Evolutionary conservation across 257 asterid genomes (phyloP), one percentile per base, ranked within the genome.

Genomic region (Ophiorrhiza pumila): DNA sequence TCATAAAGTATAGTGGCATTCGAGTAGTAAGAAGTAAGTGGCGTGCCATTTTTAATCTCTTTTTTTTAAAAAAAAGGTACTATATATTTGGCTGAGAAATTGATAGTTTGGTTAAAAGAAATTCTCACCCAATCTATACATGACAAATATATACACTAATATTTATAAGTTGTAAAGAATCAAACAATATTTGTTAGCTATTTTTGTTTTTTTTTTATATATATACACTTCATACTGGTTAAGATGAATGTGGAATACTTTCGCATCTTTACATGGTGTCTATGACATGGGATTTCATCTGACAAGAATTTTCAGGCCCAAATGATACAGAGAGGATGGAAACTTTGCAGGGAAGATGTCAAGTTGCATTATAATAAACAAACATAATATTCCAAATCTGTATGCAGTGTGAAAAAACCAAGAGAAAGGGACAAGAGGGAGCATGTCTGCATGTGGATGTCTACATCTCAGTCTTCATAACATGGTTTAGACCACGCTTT

Each of bases 371-470:
- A 56, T 45, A 65, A 23, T 68, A 57, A 65, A 68, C 62, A 52
- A 78, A 17, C 53, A 64, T 35, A 39, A 74, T 39, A 74, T 63
- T 76, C 76, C 74, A 69, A 74, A 72, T 62, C 64, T 42, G 72
- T 53, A 46, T 41, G 57, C 65, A 57, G 27, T 14, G 77, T 39
- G 73, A 55, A 78, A 83, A 81, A 46, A 79, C 78, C 85, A 79
- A 89, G 74, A 62, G 82, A 82, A 82, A 78, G 80, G 37, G 85
- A 76, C 84, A 78, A 82, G 74, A 60, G 77, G 71, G 75, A 41
- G 85, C 85, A 79, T 82, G 86, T 83, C 73, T 52, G 86, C 85
- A 80, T 82, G 85, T 86, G 88, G 86, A 74, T 71, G 84, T 86
- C 91, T 75, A 77, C 85, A 77, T 84, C 86, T 56, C 32, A 71